Evolutionary conservation across 2,329 filamentous ascomycete species (phyloP).

Genomic region (Colletotrichum godetiae): DNA sequence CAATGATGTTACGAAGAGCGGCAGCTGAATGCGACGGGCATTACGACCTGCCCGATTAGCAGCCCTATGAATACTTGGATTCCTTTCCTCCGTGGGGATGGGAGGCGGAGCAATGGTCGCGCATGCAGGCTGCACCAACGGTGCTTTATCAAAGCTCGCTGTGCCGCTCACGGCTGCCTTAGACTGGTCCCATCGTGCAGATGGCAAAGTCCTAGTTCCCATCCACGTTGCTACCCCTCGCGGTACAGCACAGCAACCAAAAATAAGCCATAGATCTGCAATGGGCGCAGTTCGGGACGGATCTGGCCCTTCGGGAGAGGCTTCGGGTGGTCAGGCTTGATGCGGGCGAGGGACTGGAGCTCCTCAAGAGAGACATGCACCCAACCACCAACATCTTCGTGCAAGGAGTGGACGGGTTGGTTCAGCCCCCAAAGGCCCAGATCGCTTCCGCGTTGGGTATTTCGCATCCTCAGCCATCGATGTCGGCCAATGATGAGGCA

Average conservation of each 20-base stretch:
- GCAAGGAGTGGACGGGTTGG: not conserved
- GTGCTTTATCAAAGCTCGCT: conserved; percentile 7
- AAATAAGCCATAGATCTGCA: conserved; percentile 6
- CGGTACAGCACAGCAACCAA: not conserved
- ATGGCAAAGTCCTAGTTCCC: not conserved
- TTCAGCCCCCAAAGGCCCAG: conserved; percentile 5
- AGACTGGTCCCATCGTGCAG: not conserved
- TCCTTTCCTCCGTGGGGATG: not conserved
- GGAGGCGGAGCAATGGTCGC: not conserved
- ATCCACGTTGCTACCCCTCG: not conserved
- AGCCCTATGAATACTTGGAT: not conserved
- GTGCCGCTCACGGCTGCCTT: not conserved
- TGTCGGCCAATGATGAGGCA: conserved; percentile 3
- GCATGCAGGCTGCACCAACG: not conserved
- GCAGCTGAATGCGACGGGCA: conserved; percentile 4
- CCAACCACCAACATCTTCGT: conserved; percentile 6
- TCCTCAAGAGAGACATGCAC: not conserved
- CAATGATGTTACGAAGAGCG: not conserved
- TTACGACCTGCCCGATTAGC: conserved; percentile 23
- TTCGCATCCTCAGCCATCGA: not conserved
- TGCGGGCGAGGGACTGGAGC: not conserved
- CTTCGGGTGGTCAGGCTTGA: not conserved
- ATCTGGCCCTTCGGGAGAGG: not conserved
- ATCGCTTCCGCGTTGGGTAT: conserved; percentile 11
- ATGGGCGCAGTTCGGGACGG: not conserved